Conservation (phyloP, 345 rosid species). For the Acer yangbiense region DNA sequence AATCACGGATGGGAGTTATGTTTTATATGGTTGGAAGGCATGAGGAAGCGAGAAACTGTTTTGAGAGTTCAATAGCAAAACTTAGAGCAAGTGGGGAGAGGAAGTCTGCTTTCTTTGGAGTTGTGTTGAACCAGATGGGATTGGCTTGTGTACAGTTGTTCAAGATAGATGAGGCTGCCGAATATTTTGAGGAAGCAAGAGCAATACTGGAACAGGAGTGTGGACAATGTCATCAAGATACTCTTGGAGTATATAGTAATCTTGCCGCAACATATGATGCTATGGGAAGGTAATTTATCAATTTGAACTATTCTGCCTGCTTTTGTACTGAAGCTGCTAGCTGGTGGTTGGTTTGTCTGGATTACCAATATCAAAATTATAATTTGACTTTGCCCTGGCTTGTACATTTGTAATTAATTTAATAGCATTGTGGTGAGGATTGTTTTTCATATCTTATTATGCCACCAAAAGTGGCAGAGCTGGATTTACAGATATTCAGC, state of each 20-base stretch:
- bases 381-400: not conserved
- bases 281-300: constrained; percentile 83
- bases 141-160: constrained; percentile 96
- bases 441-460: not conserved
- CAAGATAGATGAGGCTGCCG: constrained; percentile 96
- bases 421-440: not conserved
- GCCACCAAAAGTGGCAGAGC: constrained; percentile 6
- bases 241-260: constrained; percentile 95
- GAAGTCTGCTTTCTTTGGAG: constrained; percentile 96
- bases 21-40: constrained; percentile 84
- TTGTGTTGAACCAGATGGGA: constrained; percentile 98
- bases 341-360: not conserved
- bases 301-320: not conserved
- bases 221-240: constrained; percentile 96
- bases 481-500: not conserved
- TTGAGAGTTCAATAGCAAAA: constrained; percentile 80
- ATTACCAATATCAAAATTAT: not conserved
- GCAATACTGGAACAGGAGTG: constrained; percentile 84
- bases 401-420: constrained; percentile 9
- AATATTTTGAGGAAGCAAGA: constrained; percentile 93
- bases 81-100: constrained; percentile 92
- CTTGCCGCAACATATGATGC: constrained; percentile 99
- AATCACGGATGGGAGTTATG: constrained; percentile 99
- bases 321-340: constrained; percentile 11
- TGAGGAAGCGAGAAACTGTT: constrained; percentile 86